phyloP scores from a whole-genome alignment of 2,329 filamentous ascomycete genomes.

The Cercospora sp. region DNA sequence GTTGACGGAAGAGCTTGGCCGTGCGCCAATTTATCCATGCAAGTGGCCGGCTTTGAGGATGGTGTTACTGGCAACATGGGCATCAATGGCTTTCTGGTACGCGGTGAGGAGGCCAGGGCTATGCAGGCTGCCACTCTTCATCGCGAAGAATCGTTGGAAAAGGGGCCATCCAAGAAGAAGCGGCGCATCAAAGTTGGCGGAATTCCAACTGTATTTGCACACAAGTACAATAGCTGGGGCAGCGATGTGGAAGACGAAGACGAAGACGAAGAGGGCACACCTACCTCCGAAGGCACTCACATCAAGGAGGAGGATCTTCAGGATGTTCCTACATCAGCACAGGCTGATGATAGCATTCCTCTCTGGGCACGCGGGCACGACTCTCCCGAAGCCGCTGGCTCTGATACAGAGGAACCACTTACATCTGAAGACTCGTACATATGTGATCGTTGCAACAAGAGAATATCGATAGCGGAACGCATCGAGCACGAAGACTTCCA shows the following conservation, averaged over 20 bases:
- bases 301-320: slow-evolving; percentile 9
- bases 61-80: slow-evolving; percentile 79
- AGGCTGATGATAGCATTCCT: slow-evolving; percentile 12
- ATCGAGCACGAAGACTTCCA: slow-evolving; percentile 92
- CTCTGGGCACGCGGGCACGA: slow-evolving; percentile 19
- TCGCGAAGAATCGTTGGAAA: slow-evolving; percentile 31
- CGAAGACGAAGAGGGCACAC: slow-evolving; percentile 2
- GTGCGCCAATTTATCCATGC: slow-evolving; percentile 84
- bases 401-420: too few relatives aligned
- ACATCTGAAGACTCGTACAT: too few relatives aligned
- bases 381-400: background rate
- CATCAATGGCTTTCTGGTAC: slow-evolving; percentile 82
- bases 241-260: slow-evolving; percentile 26
- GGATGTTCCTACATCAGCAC: slow-evolving; percentile 15
- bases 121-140: slow-evolving; percentile 36
- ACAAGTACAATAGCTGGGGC: slow-evolving; percentile 27
- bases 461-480: slow-evolving; percentile 59
- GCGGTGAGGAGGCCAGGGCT: slow-evolving; percentile 58
- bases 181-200: slow-evolving; percentile 38
- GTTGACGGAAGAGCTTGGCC: slow-evolving; percentile 82
- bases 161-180: slow-evolving; percentile 38
- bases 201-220: slow-evolving; percentile 41
- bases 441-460: slow-evolving; percentile 65
- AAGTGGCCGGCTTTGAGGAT: slow-evolving; percentile 90
- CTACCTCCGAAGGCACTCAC: slow-evolving; percentile 11